A percentile compares a stretch with the other conserved stretches of the same genome.
Evolutionary conservation across 371 early-diverging fungal species (phyloP).

Genomic region (Syncephalastrum monosporum): DNA sequence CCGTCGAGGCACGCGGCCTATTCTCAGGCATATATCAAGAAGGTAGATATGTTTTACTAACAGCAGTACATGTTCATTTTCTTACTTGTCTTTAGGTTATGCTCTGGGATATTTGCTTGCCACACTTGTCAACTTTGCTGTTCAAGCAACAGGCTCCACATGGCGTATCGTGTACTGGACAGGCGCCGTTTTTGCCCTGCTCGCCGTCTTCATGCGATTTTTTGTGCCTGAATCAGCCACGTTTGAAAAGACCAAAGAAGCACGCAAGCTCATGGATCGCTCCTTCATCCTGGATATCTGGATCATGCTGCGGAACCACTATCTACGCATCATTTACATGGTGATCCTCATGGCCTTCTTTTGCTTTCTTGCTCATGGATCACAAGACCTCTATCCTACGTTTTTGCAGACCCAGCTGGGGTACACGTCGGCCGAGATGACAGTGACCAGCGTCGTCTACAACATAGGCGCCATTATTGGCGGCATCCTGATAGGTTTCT

Average conservation of each 20-base stretch:
- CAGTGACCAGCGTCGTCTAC: conserved; percentile 60
- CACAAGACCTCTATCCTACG: conserved; percentile 74
- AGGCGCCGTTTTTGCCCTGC: conserved; percentile 59
- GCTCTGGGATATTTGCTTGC: conserved; percentile 69
- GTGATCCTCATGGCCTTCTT: conserved; percentile 60
- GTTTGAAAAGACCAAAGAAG: conserved; percentile 45
- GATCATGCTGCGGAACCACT: conserved; percentile 51
- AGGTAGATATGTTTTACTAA: conserved; percentile 18
- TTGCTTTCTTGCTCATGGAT: conserved; percentile 72
- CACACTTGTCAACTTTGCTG: conserved; percentile 55
- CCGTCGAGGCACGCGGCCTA: conserved; percentile 64
- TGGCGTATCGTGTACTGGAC: conserved; percentile 78
- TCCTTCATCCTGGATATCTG: conserved; percentile 41
- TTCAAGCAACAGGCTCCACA: conserved; percentile 40
- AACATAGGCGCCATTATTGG: conserved; percentile 72
- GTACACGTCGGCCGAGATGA: conserved; percentile 50
- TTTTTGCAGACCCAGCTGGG: conserved; percentile 59
- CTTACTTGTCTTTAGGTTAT: conserved; percentile 34
- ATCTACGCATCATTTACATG: conserved; percentile 60
- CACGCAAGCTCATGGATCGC: conserved; percentile 29
- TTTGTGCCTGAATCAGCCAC: conserved; percentile 67
- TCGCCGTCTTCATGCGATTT: conserved; percentile 58
- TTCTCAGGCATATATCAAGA: conserved; percentile 76
- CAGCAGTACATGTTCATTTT: too few relatives aligned
- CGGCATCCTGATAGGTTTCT: conserved; percentile 62